Percentiles rank a stretch among this genome's conserved stretches.
phyloP scores from a whole-genome alignment of 2,329 filamentous ascomycete genomes.

The Fusarium mexicanum region DNA sequence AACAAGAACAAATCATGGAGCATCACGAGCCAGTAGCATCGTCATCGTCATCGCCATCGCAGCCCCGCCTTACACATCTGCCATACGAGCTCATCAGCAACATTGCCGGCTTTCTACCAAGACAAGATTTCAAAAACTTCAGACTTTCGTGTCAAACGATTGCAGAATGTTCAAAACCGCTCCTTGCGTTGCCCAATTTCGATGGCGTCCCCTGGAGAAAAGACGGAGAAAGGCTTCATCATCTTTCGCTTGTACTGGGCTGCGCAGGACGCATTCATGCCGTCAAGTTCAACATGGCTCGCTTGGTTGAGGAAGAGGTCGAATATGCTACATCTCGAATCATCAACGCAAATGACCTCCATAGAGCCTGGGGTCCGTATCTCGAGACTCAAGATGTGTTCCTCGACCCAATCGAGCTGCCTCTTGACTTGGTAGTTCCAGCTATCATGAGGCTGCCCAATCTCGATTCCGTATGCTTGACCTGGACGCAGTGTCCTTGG shows the following conservation, averaged over 20 bases:
- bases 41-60: neutral
- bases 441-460: conserved; percentile 28
- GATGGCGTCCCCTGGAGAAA: conserved; percentile 55
- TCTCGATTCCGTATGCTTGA: conserved; percentile 36
- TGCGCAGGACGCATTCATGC: conserved; percentile 54
- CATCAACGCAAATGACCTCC: neutral
- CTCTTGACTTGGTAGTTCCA: conserved; percentile 17
- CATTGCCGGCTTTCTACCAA: conserved; percentile 55
- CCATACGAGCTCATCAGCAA: conserved; percentile 54
- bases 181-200: conserved; percentile 47
- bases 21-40: neutral
- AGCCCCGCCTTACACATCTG: conserved; percentile 31
- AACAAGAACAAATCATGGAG: neutral
- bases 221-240: conserved; percentile 56
- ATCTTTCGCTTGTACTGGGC: conserved; percentile 55
- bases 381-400: conserved; percentile 13
- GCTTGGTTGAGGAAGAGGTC: conserved; percentile 13
- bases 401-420: neutral
- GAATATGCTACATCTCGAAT: neutral
- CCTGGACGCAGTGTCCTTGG: conserved; percentile 41
- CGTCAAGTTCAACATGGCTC: conserved; percentile 56
- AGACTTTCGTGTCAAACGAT: conserved; percentile 44
- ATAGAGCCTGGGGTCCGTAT: conserved; percentile 6
- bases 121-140: conserved; percentile 51
- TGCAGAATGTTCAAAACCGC: neutral